phyloP scores from a whole-genome alignment of 2,329 filamentous ascomycete species.

The Beauveria asiatica region DNA sequence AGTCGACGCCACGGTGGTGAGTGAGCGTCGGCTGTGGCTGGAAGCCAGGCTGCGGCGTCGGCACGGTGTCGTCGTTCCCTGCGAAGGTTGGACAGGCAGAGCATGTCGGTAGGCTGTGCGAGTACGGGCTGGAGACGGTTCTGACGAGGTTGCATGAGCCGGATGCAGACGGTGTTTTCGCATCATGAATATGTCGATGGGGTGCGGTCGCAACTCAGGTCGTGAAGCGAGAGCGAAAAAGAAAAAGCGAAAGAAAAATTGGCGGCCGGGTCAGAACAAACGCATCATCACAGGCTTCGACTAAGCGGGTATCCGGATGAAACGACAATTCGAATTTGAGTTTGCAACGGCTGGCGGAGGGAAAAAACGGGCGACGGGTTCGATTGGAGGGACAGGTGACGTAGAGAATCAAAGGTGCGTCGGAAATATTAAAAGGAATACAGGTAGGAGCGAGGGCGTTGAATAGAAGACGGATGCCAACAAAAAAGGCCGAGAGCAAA shows the following conservation, averaged over 20 bases:
- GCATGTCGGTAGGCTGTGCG: background rate
- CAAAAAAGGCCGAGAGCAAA: background rate
- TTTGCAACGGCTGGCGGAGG: background rate
- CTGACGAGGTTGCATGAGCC: background rate
- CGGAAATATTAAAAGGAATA: background rate
- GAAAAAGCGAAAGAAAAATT: background rate
- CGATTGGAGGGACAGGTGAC: background rate
- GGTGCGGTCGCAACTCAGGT: background rate
- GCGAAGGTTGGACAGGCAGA: background rate
- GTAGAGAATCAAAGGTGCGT: background rate
- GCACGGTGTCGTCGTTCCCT: background rate
- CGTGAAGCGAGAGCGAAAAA: background rate
- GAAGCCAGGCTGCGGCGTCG: background rate
- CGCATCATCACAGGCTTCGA: background rate
- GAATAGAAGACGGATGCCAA: background rate
- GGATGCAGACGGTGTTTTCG: background rate
- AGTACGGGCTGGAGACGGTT: background rate
- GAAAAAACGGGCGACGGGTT: background rate
- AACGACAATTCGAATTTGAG: background rate
- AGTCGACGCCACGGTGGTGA: background rate
- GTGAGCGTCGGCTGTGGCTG: background rate
- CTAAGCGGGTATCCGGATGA: background rate
- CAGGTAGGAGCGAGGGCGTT: background rate
- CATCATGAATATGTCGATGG: background rate
- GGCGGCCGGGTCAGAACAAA: background rate